Conservation (phyloP, 129 eudicot species). For the Oenanthe sinensis region DNA sequence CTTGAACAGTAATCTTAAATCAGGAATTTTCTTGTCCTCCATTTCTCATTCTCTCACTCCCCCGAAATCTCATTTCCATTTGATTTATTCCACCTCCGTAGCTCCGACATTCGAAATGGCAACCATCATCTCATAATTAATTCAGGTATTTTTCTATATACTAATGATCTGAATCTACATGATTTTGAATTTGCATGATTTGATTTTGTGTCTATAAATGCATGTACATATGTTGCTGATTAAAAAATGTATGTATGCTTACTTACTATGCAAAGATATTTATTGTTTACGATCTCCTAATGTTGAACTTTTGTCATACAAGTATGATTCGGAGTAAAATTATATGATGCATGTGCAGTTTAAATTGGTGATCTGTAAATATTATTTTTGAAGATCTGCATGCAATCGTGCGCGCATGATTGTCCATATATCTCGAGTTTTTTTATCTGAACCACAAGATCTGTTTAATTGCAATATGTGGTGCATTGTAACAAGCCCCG, state of each 20-base stretch:
- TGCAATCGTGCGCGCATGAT: not conserved
- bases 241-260: too few species aligned
- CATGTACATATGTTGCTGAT: not conserved
- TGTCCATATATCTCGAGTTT: too few species aligned
- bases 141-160: not conserved
- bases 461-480: not conserved
- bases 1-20: too few species aligned
- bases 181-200: not conserved
- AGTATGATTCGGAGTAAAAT: not conserved
- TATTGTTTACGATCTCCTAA: too few species aligned
- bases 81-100: not conserved
- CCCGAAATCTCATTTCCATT: not conserved
- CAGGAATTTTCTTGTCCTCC: not conserved
- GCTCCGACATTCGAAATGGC: slow-evolving; percentile 4
- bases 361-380: not conserved
- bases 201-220: not conserved
- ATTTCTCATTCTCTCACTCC: not conserved
- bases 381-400: not conserved
- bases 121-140: not conserved
- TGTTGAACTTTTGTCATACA: not conserved
- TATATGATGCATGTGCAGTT: not conserved
- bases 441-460: not conserved
- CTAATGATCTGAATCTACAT: not conserved
- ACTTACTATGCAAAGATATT: not conserved
- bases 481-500: not conserved